Base-by-base conservation (phyloP, 2,329 filamentous ascomycete genomes). In the Colletotrichum costaricense region DNA sequence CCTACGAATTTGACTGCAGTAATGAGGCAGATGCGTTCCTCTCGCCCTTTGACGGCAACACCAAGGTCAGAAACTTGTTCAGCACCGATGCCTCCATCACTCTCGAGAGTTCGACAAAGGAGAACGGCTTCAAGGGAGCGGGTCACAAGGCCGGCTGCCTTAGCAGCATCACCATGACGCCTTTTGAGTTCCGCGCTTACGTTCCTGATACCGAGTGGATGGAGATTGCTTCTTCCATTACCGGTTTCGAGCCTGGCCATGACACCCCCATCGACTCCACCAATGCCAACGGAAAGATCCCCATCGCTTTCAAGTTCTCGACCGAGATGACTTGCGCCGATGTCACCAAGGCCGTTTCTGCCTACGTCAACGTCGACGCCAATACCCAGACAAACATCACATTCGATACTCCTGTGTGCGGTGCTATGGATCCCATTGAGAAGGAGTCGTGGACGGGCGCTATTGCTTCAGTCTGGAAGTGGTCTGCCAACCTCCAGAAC, bases 51-150 rank as follows among this genome's bases (percentile, higher is more conserved):
- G 81, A 82, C 5, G 87, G 80, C 2, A 87, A 85, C 14, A 88
- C 86, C 1, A 88, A 84, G 1, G 90, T 93, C 74, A 89, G 88
- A 77, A 92, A 92, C 76, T 78, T 93, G 14, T 91, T 93, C 78
- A 89, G 88, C 77, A 90, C 90, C 0, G 90, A 89, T 76, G 89
- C 91, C 28, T 86, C 89, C 74, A 82, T 87, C 69, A 86, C 81
- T 0, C 81, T 93, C n/a, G 83, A 84, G 62, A 78, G 80, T 1
- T 87, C 88, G 1, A 79, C 83, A 1, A 79, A 83, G 5, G 82
- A 81, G 35, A 83, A 90, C 52, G 84, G 84, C 14, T 82, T 89
- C 56, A 85, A 86, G 67, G 84, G 84, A 2, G 86, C 86, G 1
- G 82, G 78, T 0, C 79, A 85, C 3, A 81, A 78, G 60, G 90